These are phyloP conservation scores for Heterococcus sp. DNA, from an alignment of 108 stramenopile genomes.

Conservation along the genomic window DNA sequence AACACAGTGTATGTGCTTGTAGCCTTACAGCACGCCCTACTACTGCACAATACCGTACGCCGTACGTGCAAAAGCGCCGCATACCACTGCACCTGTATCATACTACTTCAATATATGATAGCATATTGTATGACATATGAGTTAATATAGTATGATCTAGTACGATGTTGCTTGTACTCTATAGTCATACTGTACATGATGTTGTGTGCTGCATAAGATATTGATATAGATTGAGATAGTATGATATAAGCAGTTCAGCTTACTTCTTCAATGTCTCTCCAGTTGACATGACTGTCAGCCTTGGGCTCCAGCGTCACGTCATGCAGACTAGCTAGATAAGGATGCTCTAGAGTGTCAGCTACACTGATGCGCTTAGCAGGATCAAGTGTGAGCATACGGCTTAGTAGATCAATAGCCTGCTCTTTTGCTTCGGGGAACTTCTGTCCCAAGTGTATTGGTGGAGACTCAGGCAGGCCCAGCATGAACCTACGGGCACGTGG, in stretches of 20 bases:
- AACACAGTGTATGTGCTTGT: too few species aligned
- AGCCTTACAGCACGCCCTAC: too few species aligned
- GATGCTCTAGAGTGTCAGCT: conserved; percentile 72
- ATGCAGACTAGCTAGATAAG: conserved; percentile 50
- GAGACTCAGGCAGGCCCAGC: conserved; percentile 42
- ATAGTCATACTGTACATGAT: neutral
- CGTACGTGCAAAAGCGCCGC: too few species aligned
- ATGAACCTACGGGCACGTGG: conserved; percentile 53
- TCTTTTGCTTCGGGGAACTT: conserved; percentile 1
- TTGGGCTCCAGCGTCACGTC: conserved; percentile 41
- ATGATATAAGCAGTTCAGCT: neutral
- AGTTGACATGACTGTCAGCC: conserved; percentile 39
- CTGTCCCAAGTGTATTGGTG: conserved; percentile 11
- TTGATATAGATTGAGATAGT: neutral
- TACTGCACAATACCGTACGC: too few species aligned
- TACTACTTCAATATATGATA: too few species aligned
- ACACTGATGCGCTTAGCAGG: conserved; percentile 80
- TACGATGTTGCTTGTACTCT: neutral
- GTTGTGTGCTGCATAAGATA: neutral
- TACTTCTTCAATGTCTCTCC: conserved; percentile 38
- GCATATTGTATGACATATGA: too few species aligned
- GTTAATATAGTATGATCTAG: too few species aligned
- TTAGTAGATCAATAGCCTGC: conserved; percentile 80
- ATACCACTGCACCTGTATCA: too few species aligned
- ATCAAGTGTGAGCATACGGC: conserved; percentile 77